phyloP scores from a whole-genome alignment of 2,329 filamentous ascomycete genomes.

The Penicillium brasilianum region DNA sequence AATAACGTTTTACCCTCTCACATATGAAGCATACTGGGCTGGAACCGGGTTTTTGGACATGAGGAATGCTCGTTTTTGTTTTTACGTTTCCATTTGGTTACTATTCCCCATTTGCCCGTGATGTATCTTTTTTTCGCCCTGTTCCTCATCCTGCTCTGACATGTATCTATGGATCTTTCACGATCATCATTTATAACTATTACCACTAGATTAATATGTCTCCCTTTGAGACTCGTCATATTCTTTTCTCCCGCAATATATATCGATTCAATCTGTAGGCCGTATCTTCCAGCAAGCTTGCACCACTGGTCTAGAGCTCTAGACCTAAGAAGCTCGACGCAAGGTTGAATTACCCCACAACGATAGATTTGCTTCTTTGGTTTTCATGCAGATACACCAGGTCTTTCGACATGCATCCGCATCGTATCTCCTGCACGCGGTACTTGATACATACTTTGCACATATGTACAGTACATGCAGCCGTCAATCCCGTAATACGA shows the following conservation, averaged over 20 bases:
- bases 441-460: neutral
- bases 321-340: neutral
- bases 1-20: constrained; percentile 24
- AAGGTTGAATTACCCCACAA: neutral
- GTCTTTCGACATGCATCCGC: neutral
- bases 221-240: constrained; percentile 1
- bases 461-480: neutral
- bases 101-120: constrained; percentile 8
- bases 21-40: constrained; percentile 32
- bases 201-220: constrained; percentile 1
- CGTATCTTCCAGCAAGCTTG: neutral
- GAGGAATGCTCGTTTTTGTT: constrained; percentile 18
- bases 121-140: neutral
- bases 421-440: neutral
- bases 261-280: no score
- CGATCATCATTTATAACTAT: neutral
- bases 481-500: neutral
- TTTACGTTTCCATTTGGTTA: constrained; percentile 6
- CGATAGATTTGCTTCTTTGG: neutral
- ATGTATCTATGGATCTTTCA: constrained; percentile 4
- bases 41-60: constrained; percentile 28
- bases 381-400: neutral
- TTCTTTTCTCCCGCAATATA: neutral
- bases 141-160: neutral
- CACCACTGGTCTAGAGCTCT: neutral